phyloP scores from a whole-genome alignment of 352 stramenopile genomes.

The Aphanomyces invadans region DNA sequence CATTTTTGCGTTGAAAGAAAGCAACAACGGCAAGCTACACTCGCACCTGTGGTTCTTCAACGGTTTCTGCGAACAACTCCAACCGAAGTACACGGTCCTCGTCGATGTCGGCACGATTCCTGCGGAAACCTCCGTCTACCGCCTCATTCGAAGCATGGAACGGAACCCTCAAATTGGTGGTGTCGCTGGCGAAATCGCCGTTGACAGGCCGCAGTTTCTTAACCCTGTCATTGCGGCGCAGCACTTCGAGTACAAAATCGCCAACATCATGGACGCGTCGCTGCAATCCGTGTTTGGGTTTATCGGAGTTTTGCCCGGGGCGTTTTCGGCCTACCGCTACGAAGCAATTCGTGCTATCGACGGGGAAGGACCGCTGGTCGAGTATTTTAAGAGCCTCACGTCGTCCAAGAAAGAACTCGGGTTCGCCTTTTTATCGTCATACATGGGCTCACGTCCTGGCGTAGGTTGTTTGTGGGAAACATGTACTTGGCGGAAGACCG shows the following conservation, averaged over 20 bases:
- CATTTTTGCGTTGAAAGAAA: slow-evolving; percentile 47
- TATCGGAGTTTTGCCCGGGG: slow-evolving; percentile 38
- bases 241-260: slow-evolving; percentile 50
- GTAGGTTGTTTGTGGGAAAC: slow-evolving; percentile 45
- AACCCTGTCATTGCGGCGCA: slow-evolving; percentile 38
- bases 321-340: slow-evolving; percentile 44
- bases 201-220: slow-evolving; percentile 37
- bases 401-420: slow-evolving; percentile 36
- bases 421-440: neutral
- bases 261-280: slow-evolving; percentile 45
- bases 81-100: slow-evolving; percentile 41
- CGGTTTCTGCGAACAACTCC: slow-evolving; percentile 41
- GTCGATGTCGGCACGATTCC: slow-evolving; percentile 41
- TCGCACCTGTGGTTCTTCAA: slow-evolving; percentile 53
- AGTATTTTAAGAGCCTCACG: slow-evolving; percentile 41
- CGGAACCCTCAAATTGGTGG: slow-evolving; percentile 42
- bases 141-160: slow-evolving; percentile 42
- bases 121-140: slow-evolving; percentile 33
- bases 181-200: slow-evolving; percentile 37
- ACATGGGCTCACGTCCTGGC: neutral
- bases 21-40: slow-evolving; percentile 40
- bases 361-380: slow-evolving; percentile 33
- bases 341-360: slow-evolving; percentile 41
- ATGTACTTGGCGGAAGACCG: slow-evolving; percentile 61
- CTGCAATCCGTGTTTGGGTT: slow-evolving; percentile 44